These are phyloP conservation scores for Fusarium denticulatum DNA, from an alignment of 2,329 filamentous ascomycete genomes.

Conservation along the genomic window DNA sequence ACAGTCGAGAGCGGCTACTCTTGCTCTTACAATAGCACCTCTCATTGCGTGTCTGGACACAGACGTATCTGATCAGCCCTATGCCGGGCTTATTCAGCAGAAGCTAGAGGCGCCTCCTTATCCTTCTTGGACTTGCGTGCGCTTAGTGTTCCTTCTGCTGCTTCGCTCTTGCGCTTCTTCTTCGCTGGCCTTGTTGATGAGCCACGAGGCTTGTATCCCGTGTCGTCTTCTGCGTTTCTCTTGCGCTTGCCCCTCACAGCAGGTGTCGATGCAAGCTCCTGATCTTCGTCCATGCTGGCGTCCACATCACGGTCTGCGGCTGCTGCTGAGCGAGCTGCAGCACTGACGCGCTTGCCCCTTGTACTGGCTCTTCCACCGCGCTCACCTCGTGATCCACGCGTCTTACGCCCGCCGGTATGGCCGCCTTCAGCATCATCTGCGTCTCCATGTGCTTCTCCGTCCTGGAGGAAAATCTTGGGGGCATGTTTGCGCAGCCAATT, in stretches of 20 bases:
- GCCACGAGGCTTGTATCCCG: conserved; percentile 67
- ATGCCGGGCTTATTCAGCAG: conserved; percentile 45
- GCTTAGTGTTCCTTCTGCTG: conserved; percentile 49
- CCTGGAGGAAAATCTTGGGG: conserved; percentile 85
- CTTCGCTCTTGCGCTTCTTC: conserved; percentile 68
- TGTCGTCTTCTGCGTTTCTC: conserved; percentile 66
- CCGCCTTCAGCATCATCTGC: conserved; percentile 50
- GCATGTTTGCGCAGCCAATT: conserved; percentile 92
- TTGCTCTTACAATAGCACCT: not conserved
- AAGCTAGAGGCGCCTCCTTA: conserved; percentile 32
- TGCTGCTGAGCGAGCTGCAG: conserved; percentile 36
- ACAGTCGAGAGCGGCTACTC: conserved; percentile 5
- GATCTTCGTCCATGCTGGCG: conserved; percentile 54
- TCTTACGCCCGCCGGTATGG: conserved; percentile 48
- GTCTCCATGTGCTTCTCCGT: conserved; percentile 60
- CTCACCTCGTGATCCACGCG: conserved; percentile 48
- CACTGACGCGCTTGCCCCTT: conserved; percentile 49
- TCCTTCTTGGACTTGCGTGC: conserved; percentile 52
- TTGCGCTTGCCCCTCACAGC: conserved; percentile 58
- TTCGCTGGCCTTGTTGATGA: conserved; percentile 64
- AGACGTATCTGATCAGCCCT: not conserved
- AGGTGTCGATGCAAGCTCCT: conserved; percentile 47
- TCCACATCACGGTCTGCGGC: conserved; percentile 46
- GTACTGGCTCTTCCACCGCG: conserved; percentile 53
- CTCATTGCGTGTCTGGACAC: not conserved